A percentile compares a stretch with the other conserved stretches of the same genome.
Evolutionary conservation across 192 early-diverging fungal genomes (phyloP).

Genomic region (Pilobolus umbonatus): DNA sequence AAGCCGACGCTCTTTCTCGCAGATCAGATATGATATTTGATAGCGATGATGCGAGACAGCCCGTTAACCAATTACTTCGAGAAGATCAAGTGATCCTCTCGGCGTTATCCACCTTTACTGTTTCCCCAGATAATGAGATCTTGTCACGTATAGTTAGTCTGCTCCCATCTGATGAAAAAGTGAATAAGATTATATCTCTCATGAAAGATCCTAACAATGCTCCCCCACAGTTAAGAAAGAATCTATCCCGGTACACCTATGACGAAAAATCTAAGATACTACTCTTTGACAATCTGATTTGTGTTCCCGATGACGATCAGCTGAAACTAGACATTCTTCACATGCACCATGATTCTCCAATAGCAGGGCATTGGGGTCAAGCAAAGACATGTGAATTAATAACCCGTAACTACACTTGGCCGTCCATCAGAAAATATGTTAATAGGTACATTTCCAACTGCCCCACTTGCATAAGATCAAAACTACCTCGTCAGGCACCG

Average conservation of each 20-base stretch:
- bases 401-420: conserved; percentile 30
- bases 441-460: conserved; percentile 31
- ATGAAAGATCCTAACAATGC: conserved; percentile 23
- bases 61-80: neutral
- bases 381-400: conserved; percentile 36
- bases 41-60: neutral
- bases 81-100: neutral
- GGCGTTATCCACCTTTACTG: neutral
- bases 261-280: conserved; percentile 12
- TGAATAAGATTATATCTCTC: neutral
- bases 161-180: neutral
- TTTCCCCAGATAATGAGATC: neutral
- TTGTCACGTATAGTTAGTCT: neutral
- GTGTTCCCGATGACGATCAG: conserved; percentile 16
- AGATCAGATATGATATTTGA: neutral
- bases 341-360: conserved; percentile 24
- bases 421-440: conserved; percentile 25
- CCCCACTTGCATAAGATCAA: conserved; percentile 28
- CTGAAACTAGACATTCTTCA: conserved; percentile 15
- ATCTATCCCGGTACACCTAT: neutral
- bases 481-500: conserved; percentile 27
- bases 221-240: conserved; percentile 34
- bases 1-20: neutral
- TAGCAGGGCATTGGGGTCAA: conserved; percentile 34
- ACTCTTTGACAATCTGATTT: conserved; percentile 16